Conservation (phyloP, 75 land plant species). For the Cunninghamia lanceolata region DNA sequence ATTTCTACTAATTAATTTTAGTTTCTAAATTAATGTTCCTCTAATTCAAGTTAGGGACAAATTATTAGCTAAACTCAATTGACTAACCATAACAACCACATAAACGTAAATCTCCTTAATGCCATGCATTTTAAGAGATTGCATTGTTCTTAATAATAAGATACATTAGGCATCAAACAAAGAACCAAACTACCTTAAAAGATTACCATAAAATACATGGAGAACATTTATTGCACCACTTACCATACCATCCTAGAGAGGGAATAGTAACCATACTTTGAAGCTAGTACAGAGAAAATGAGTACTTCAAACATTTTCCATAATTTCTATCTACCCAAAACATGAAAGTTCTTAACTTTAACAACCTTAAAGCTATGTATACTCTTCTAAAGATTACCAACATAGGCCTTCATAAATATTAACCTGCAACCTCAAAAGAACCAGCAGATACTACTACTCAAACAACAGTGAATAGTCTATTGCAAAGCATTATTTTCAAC, state of each 20-base stretch:
- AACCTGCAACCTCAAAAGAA: constrained; percentile 11
- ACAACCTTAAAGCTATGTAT: constrained; percentile 1
- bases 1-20: too few species aligned
- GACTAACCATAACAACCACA: constrained; percentile 1
- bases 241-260: constrained; percentile 9
- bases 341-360: constrained; percentile 3
- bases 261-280: background rate
- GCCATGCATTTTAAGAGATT: background rate
- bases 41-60: too few species aligned
- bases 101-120: background rate
- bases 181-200: background rate
- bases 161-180: constrained; percentile 1
- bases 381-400: constrained; percentile 14
- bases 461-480: too few species aligned
- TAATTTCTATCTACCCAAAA: background rate
- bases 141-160: background rate
- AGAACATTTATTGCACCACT: background rate
- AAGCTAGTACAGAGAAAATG: background rate
- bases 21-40: too few species aligned
- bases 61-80: too few species aligned
- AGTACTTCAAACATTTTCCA: constrained; percentile 8
- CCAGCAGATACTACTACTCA: constrained; percentile 9
- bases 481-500: too few species aligned
- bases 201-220: background rate
- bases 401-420: background rate